Evolutionary conservation across 163 green algal species (phyloP).

Genomic region (Chlamydomonas reinhardtii): DNA sequence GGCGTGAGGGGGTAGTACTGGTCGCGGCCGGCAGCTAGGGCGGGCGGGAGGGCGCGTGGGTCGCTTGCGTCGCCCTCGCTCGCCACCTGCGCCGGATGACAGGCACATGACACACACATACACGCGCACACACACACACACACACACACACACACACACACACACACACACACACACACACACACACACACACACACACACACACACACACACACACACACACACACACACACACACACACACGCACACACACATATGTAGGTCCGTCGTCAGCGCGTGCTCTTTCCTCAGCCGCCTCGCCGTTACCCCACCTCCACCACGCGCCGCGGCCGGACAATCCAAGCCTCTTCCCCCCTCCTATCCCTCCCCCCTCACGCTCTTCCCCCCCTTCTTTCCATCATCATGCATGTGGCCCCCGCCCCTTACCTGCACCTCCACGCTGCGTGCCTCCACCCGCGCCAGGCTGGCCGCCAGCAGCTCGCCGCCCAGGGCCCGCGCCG

Average conservation of each 20-base stretch:
- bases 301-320: too few species aligned
- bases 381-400: neutral
- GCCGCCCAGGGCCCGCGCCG: neutral
- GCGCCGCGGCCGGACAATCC: too few species aligned
- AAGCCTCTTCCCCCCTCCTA: too few species aligned
- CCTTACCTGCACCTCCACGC: neutral
- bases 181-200: too few species aligned
- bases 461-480: neutral
- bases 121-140: too few species aligned
- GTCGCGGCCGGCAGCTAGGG: neutral
- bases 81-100: conserved; percentile 18
- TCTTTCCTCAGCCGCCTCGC: too few species aligned
- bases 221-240: too few species aligned
- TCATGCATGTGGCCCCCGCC: neutral
- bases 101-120: too few species aligned
- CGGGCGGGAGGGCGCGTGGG: conserved; percentile 25
- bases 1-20: conserved; percentile 21
- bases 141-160: too few species aligned
- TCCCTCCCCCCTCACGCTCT: neutral
- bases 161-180: neutral
- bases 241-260: too few species aligned
- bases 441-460: neutral
- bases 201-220: too few species aligned
- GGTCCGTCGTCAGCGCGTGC: too few species aligned
- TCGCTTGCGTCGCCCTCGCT: conserved; percentile 27